A percentile compares a stretch with the other conserved stretches of the same genome.
Evolutionary conservation across 2,329 filamentous ascomycete species (phyloP).

Genomic region (Alternaria longipes): DNA sequence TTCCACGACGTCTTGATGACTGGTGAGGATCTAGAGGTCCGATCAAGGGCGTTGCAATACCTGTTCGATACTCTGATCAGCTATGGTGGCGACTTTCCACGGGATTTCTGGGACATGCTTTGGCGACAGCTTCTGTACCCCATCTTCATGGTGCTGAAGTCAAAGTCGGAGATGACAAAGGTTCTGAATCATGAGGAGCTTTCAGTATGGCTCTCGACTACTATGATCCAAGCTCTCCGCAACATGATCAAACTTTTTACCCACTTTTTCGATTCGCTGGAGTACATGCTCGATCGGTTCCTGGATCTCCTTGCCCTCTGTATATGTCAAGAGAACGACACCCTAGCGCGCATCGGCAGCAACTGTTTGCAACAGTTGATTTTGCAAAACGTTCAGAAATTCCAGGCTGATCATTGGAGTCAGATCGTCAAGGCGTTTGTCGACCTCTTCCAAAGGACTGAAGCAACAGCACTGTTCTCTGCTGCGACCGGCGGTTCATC

Average conservation of each 20-base stretch:
- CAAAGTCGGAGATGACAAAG: constrained; percentile 95
- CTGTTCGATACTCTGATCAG: constrained; percentile 93
- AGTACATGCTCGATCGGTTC: constrained; percentile 99
- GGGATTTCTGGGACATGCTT: constrained; percentile 97
- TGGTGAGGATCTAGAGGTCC: constrained; percentile 95
- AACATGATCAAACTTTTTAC: constrained; percentile 99
- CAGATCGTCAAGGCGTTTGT: constrained; percentile 97
- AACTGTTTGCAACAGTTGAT: constrained; percentile 98
- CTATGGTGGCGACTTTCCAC: constrained; percentile 89
- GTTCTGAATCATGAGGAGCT: constrained; percentile 95
- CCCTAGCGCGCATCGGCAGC: constrained; percentile 95
- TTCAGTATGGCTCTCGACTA: constrained; percentile 98
- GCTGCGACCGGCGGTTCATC: constrained; percentile 66
- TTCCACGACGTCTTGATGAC: constrained; percentile 99
- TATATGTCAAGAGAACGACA: constrained; percentile 99
- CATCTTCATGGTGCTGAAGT: constrained; percentile 97
- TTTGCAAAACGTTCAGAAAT: constrained; percentile 93
- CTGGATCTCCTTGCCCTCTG: constrained; percentile 92
- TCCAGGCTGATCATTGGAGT: constrained; percentile 85
- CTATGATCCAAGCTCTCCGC: constrained; percentile 96
- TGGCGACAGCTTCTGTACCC: constrained; percentile 97
- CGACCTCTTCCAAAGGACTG: constrained; percentile 92
- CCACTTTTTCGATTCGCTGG: constrained; percentile 94
- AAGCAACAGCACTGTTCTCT: constrained; percentile 93
- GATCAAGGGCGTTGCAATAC: constrained; percentile 87